Percentiles rank a stretch among this genome's conserved stretches.
Conservation (phyloP, 2,329 filamentous ascomycete genomes). For the Apiospora pterosperma region DNA sequence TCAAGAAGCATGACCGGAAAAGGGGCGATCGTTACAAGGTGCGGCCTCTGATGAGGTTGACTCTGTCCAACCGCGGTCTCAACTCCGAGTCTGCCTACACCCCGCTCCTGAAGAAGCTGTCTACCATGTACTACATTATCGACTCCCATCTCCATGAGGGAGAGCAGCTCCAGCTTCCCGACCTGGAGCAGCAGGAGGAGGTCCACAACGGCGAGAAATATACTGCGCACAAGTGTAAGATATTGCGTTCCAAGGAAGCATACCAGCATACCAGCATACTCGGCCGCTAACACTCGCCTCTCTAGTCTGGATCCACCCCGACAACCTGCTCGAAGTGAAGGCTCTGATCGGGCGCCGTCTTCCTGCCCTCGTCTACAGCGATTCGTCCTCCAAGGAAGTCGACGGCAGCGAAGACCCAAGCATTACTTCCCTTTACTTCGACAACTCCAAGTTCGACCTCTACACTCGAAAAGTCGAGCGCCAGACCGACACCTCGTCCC, state of each 20-base stretch:
- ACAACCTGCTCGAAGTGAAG: slow-evolving; percentile 96
- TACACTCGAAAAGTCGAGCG: slow-evolving; percentile 83
- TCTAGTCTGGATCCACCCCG: slow-evolving; percentile 87
- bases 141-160: slow-evolving; percentile 73
- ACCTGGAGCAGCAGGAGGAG: slow-evolving; percentile 51
- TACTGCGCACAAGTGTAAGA: slow-evolving; percentile 80
- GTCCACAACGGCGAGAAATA: slow-evolving; percentile 68
- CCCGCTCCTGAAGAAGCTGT: slow-evolving; percentile 84
- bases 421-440: slow-evolving; percentile 95
- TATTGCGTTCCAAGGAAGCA: background rate
- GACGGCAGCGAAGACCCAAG: slow-evolving; percentile 82
- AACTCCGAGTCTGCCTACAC: slow-evolving; percentile 89
- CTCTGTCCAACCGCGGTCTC: slow-evolving; percentile 83
- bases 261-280: background rate
- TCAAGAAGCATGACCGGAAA: slow-evolving; percentile 98
- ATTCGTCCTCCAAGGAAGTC: slow-evolving; percentile 76
- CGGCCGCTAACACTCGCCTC: background rate
- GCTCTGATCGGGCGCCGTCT: slow-evolving; percentile 89
- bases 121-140: slow-evolving; percentile 93
- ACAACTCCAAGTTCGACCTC: slow-evolving; percentile 79
- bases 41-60: slow-evolving; percentile 86
- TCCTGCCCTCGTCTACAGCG: slow-evolving; percentile 89
- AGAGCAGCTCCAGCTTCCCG: slow-evolving; percentile 37
- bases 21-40: slow-evolving; percentile 83
- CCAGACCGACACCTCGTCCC: slow-evolving; percentile 70